Evolutionary conservation across 345 rosid genomes (phyloP).

Genomic region (Trapa incisa): DNA sequence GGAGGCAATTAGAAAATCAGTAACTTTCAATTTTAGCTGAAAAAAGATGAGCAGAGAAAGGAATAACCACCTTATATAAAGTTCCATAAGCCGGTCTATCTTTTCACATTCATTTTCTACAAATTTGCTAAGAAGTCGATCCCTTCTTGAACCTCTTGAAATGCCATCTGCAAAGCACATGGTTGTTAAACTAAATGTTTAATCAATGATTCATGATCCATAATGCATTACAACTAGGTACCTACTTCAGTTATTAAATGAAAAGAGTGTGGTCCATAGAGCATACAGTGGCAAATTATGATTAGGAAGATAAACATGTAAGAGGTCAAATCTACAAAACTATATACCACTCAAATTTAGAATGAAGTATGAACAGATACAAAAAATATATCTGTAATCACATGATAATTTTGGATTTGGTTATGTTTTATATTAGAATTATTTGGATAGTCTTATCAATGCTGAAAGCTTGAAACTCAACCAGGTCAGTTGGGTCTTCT

Average conservation of each 20-base stretch:
- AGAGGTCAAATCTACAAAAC: not conserved
- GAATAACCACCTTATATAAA: conserved; percentile 52
- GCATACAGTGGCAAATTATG: no score
- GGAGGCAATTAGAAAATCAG: not conserved
- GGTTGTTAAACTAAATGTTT: not conserved
- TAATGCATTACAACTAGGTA: not conserved
- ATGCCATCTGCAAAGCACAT: conserved; percentile 53
- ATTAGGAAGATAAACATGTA: no score
- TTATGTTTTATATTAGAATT: not conserved
- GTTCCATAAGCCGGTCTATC: conserved; percentile 94
- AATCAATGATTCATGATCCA: not conserved
- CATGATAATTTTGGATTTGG: not conserved
- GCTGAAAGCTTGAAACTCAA: not conserved
- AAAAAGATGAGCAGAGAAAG: not conserved
- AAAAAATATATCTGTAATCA: not conserved
- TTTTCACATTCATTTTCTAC: conserved; percentile 94
- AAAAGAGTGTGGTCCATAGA: not conserved
- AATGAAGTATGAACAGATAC: not conserved
- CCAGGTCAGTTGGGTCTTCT: not conserved
- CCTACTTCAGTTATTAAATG: not conserved
- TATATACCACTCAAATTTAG: not conserved
- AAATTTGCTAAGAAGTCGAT: conserved; percentile 76
- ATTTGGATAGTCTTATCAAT: not conserved
- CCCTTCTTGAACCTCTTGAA: conserved; percentile 85
- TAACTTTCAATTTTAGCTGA: not conserved